Base-by-base conservation (phyloP, 345 rosid genomes). In the Camelina hispida region DNA sequence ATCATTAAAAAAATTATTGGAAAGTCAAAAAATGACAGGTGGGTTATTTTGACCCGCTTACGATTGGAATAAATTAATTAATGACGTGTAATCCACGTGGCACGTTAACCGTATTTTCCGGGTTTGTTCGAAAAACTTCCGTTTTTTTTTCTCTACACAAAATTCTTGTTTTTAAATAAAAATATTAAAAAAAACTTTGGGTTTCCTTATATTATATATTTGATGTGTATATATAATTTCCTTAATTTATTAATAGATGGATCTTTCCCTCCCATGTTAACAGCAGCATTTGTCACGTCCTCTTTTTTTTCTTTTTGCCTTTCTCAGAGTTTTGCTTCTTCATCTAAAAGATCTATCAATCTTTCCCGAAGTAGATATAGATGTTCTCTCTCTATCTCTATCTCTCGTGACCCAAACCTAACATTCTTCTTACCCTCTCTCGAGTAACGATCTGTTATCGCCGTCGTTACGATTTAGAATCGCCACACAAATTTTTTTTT, bases 11-110 rank as follows among this genome's bases (percentile, higher is more conserved):
- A 17, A 34, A n/a, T n/a, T 15, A 37, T 2, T 35, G 15, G n/a
- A 37, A 17, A 8, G 70, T 25, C 17, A 35, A 20, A 42, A 46
- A 63, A 9, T 65, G 69, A 65, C 72, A 54, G 61, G 72, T 52
- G 15, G 48, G 6, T 16, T 17, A n/a, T 34, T 34, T 59, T 69
- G 74, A 57, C 74, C 74, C 30, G 28, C 35, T 22, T 18, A 17
- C 23, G 54, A 17, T 10, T 50, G 51, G 51, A 7, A 8, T 9
- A 28, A 28, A 50, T 8, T 50, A 14, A 43, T 16, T 47, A 7
- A 16, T 47, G 52, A 47, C 18, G 52, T 47, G 52, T 7, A 47
- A 6, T 1, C 1, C 52, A 47, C 52, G 52, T 47, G 54, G 54
- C 23, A 17, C 2, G 8, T 48, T n/a, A 47, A 48, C 23, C 23